phyloP scores from a whole-genome alignment of 2,329 filamentous ascomycete species.

The Colletotrichum ledebouriae region DNA sequence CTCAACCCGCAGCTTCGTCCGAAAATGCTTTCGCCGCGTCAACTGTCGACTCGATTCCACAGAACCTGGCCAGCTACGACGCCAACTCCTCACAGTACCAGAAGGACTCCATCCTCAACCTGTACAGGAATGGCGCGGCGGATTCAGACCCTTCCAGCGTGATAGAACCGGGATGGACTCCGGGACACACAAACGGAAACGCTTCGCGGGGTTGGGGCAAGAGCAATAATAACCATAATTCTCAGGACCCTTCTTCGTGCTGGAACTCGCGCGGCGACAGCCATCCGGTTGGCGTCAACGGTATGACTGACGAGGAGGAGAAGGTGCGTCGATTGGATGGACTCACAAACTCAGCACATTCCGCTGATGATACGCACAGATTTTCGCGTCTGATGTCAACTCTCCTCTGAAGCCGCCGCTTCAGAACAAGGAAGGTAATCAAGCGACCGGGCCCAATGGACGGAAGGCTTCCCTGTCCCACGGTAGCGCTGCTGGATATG shows the following conservation, averaged over 20 bases:
- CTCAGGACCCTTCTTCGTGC: slow-evolving; percentile 89
- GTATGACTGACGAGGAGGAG: slow-evolving; percentile 75
- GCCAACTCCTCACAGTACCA: slow-evolving; percentile 74
- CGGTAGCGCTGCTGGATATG: slow-evolving; percentile 73
- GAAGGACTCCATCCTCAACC: slow-evolving; percentile 82
- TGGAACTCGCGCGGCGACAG: slow-evolving; percentile 83
- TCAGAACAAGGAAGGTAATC: slow-evolving; percentile 76
- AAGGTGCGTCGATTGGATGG: slow-evolving; percentile 59
- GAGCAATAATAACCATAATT: slow-evolving; percentile 77
- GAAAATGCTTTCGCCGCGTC: slow-evolving; percentile 52
- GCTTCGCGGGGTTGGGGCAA: slow-evolving; percentile 80
- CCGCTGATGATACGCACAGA: slow-evolving; percentile 60
- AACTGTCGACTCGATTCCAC: slow-evolving; percentile 48
- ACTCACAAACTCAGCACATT: not conserved
- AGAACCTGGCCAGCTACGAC: slow-evolving; percentile 54
- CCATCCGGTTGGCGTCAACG: slow-evolving; percentile 78
- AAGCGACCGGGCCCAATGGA: slow-evolving; percentile 69
- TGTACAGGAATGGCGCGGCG: slow-evolving; percentile 67
- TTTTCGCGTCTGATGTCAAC: slow-evolving; percentile 90
- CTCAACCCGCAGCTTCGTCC: slow-evolving; percentile 53
- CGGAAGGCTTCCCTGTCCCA: slow-evolving; percentile 89
- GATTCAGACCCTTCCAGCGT: slow-evolving; percentile 71
- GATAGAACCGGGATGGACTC: slow-evolving; percentile 84
- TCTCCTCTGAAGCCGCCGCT: slow-evolving; percentile 90
- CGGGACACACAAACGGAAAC: slow-evolving; percentile 76